Evolutionary conservation across 805 yeast species (phyloP), one percentile per base, ranked within the genome.

Genomic region (Schwanniomyces pseudopolymorphus): DNA sequence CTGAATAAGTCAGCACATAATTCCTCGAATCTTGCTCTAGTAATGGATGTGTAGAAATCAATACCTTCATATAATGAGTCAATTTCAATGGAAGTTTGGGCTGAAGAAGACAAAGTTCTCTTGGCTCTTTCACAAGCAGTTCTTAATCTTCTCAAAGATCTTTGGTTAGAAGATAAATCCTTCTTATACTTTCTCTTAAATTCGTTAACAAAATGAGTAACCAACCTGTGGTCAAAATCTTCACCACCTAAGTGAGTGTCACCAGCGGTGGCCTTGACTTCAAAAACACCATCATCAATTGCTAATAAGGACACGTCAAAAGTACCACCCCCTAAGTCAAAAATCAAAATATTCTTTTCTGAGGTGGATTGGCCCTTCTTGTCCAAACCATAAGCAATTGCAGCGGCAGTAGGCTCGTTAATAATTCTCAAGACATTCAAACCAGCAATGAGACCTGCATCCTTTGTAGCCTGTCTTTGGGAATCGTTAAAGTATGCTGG

Each of bases 71-170:
- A 89, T 61, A 91, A 77, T 41, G 97, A 91, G 75, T 91, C 97
- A 66, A 91, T 89, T 80, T 91, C 97, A 57, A 91, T 68, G 87
- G 87, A 46, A 90, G 82, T 66, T 78, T 90, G 96, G 55, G 97
- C 89, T 50, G 96, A 87, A 28, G 97, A 90, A 37, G 97, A 92
- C 65, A 91, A 82, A 54, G 97, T 89, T 83, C 98, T 89, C 95
- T 91, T 91, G 56, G 98, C 98, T 77, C 98, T 87, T 82, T 91
- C 98, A 79, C 96, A 90, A 62, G 97, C 97, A 59, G 97, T 91
- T 84, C 97, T 87, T 74, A 91, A 83, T 85, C 97, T 89, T 83
- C 98, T 89, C 70, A 92, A 80, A 55, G 98, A 95, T 82, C 98
- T 89, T 80, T 90, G 96, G 85, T 91, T 90, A 62, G 82, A 58